These are phyloP conservation scores for Sporobolomyces pararoseus DNA, from an alignment of 768 basidiomycete species.

Conservation along the genomic window DNA sequence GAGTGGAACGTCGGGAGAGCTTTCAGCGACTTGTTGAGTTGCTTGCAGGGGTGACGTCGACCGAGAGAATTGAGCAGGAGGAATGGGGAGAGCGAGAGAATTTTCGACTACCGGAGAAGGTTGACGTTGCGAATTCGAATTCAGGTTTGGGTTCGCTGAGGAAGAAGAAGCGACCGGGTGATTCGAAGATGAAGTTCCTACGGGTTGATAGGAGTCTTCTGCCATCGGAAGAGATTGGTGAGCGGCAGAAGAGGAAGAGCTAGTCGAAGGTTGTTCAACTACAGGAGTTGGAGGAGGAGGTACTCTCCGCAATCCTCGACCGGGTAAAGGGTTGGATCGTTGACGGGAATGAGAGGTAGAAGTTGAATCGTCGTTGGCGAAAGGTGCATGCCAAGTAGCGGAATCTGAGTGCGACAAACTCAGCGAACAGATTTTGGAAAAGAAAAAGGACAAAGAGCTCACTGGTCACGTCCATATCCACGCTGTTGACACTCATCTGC, in stretches of 20 bases:
- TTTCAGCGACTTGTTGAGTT: conserved; percentile 8
- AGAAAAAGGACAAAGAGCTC: not conserved
- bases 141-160: not conserved
- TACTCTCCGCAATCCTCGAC: conserved; percentile 19
- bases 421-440: not conserved
- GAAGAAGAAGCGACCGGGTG: not conserved
- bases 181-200: no score
- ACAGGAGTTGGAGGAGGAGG: conserved; percentile 15
- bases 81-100: conserved; percentile 8
- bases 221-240: conserved; percentile 2
- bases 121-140: no score
- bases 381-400: conserved; percentile 16
- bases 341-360: not conserved
- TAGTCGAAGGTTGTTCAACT: not conserved
- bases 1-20: conserved; percentile 24
- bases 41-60: not conserved
- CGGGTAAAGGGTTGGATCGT: not conserved
- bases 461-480: not conserved
- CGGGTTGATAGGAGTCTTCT: not conserved
- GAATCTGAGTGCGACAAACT: not conserved
- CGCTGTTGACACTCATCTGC: conserved; percentile 1
- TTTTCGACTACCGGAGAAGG: not conserved
- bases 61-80: not conserved
- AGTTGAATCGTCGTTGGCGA: conserved; percentile 11
- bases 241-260: conserved; percentile 1